Base-by-base conservation (phyloP, 768 basidiomycete species). In the Agrocybe praecox region DNA sequence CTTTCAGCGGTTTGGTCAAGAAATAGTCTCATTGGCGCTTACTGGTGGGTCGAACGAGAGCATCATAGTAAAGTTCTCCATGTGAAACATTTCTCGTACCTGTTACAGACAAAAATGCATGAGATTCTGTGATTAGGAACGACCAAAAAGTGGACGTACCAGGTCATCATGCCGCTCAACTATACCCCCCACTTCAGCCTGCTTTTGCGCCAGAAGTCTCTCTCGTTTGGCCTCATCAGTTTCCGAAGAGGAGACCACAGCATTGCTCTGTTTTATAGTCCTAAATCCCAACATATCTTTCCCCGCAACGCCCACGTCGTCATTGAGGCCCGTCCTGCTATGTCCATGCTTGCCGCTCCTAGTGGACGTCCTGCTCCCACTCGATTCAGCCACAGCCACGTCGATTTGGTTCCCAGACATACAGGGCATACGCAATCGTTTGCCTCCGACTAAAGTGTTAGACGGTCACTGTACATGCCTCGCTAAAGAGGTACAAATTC, bases 1-100 rank as follows among this genome's bases (percentile, higher is more conserved):
- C 19, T 48, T 34, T 18, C 46, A 49, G 26, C 9, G 26, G 9
- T 56, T 57, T 58, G 33, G 49, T 55, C 17, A 50, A 48, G 47
- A 46, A 51, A 46, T 32, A 26, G 46, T 29, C 11, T 4, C n/a
- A 36, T 17, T 24, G 47, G 11, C 52, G 67, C 83, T 34, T 59
- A 90, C 90, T 71, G 76, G 70, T 9, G 94, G 95, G 70, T 96
- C 82, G 69, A 86, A 98, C 18, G 77, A 79, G 33, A 94, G 72
- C 76, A 96, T 78, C 22, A 82, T 86, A 2, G 85, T 82, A 67
- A 90, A 96, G 56, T 88, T 78, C 61, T 95, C 89, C 72, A 96
- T 79, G 67, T 98, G 95, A 71, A 96, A 98, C 56, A 84, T 78
- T 71, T 98, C 93, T 57, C 95, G 84, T 47, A 96, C 80, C 89